phyloP scores from a whole-genome alignment of 305 asterid genomes.

The Euphrasia arctica region DNA sequence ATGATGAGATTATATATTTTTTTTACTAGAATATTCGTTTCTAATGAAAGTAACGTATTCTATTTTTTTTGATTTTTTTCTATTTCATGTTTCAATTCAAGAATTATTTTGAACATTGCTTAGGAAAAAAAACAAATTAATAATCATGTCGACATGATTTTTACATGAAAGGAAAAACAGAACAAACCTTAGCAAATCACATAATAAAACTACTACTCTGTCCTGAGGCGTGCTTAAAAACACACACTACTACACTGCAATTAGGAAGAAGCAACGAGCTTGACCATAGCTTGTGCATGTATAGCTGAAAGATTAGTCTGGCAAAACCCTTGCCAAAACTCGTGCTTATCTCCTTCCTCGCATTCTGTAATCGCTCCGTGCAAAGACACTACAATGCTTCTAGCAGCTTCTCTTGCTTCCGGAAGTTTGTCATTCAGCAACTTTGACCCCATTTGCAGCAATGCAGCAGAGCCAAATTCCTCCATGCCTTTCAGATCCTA shows the following conservation, averaged over 20 bases:
- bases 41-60: no score
- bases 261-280: conserved; percentile 55
- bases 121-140: conserved; percentile 18
- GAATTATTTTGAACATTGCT: conserved; percentile 1
- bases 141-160: conserved; percentile 39
- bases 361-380: conserved; percentile 48
- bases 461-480: conserved; percentile 49
- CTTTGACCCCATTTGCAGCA: conserved; percentile 57
- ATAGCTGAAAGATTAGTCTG: conserved; percentile 67
- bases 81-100: not conserved
- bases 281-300: conserved; percentile 73
- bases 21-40: no score
- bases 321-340: conserved; percentile 90
- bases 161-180: conserved; percentile 27
- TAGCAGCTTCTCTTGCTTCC: conserved; percentile 92
- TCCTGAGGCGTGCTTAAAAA: no score
- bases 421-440: conserved; percentile 87
- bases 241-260: not conserved
- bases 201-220: not conserved
- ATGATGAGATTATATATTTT: no score
- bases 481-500: conserved; percentile 73
- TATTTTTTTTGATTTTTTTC: no score
- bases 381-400: conserved; percentile 46
- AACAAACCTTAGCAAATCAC: conserved; percentile 1
- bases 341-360: conserved; percentile 55